Percentiles rank a stretch among this genome's conserved stretches.
phyloP scores from a whole-genome alignment of 2,329 filamentous ascomycete genomes.

The Metarhizium sp. region DNA sequence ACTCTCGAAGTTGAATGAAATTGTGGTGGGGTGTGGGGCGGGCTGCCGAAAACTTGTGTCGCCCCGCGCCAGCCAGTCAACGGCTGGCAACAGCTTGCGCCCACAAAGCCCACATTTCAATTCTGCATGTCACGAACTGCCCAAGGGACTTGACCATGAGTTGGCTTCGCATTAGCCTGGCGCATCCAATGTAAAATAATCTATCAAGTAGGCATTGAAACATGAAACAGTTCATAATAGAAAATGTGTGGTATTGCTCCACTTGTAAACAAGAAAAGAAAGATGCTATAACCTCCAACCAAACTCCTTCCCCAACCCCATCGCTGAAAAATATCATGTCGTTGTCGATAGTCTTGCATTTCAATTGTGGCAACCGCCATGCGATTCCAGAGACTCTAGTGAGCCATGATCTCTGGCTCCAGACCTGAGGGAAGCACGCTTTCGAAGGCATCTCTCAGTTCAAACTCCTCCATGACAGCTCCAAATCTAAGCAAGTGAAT shows the following conservation, averaged over 20 bases:
- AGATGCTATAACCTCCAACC: not conserved
- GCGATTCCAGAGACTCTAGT: not conserved
- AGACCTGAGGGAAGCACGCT: constrained; percentile 34
- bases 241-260: not conserved
- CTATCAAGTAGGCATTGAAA: not conserved
- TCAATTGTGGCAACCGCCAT: not conserved
- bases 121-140: not conserved
- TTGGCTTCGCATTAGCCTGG: not conserved
- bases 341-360: not conserved
- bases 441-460: constrained; percentile 69
- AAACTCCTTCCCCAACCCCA: not conserved
- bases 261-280: not conserved
- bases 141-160: not conserved
- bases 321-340: not conserved
- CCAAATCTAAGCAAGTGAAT: constrained; percentile 39
- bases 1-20: constrained; percentile 22
- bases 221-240: not conserved
- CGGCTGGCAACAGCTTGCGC: not conserved
- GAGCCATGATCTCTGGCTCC: constrained; percentile 9
- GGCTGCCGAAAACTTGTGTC: constrained; percentile 19
- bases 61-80: constrained; percentile 13
- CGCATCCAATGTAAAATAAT: not conserved
- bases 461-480: constrained; percentile 56
- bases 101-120: constrained; percentile 4
- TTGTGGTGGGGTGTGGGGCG: constrained; percentile 33